Conservation (phyloP, 1,284 basidiomycete species). For the Meripilus lineatus region DNA sequence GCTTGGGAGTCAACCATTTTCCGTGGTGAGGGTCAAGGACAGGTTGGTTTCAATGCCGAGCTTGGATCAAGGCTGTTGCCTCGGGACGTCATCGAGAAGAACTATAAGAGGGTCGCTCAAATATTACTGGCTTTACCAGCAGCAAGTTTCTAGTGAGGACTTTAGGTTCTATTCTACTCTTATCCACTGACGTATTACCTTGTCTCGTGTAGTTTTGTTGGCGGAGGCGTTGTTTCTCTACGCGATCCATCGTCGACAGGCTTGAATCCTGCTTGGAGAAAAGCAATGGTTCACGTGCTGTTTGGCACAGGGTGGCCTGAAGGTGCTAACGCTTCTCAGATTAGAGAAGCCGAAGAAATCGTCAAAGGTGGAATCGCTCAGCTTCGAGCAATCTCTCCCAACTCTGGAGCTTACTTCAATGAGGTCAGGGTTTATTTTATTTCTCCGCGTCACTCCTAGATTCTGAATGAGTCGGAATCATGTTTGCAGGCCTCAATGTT, state of each 20-base stretch:
- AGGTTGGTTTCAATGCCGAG: slow-evolving; percentile 20
- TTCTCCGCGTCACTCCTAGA: not conserved
- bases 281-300: slow-evolving; percentile 27
- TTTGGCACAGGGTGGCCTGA: slow-evolving; percentile 28
- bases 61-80: slow-evolving; percentile 35
- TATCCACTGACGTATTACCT: not conserved
- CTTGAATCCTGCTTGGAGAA: slow-evolving; percentile 40
- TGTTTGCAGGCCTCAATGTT: slow-evolving; percentile 33
- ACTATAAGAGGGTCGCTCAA: slow-evolving; percentile 26
- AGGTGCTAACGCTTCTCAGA: slow-evolving; percentile 20
- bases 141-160: slow-evolving; percentile 17
- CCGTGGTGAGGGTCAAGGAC: slow-evolving; percentile 6
- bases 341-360: slow-evolving; percentile 21
- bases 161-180: slow-evolving; percentile 11
- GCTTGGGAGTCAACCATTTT: slow-evolving; percentile 18
- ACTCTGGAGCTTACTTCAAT: slow-evolving; percentile 36
- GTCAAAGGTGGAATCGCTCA: slow-evolving; percentile 24
- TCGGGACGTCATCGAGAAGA: slow-evolving; percentile 24
- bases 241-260: slow-evolving; percentile 33
- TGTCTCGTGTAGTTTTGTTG: slow-evolving; percentile 25
- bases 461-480: not conserved
- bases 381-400: slow-evolving; percentile 21
- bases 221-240: slow-evolving; percentile 34
- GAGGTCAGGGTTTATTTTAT: slow-evolving; percentile 30
- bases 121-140: slow-evolving; percentile 20